Base-by-base conservation (phyloP, 2,329 filamentous ascomycete genomes). In the Knoxdaviesia proteae region DNA sequence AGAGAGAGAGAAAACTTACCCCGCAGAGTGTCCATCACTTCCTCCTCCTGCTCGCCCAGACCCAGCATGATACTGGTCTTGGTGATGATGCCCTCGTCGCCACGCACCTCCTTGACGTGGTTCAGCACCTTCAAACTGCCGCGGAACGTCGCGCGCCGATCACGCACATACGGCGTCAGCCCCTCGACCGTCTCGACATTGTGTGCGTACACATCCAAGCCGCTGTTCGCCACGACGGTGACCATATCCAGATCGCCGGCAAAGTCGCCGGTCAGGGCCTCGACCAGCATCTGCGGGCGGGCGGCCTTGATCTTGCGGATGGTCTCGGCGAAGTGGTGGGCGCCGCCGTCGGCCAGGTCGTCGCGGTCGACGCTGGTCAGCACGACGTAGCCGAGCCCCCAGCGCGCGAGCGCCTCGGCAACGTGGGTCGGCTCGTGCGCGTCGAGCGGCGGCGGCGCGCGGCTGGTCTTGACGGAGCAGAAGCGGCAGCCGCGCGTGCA, bases 1-100 rank as follows among this genome's bases (percentile, higher is more conserved):
- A 6, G 34, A 7, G 4, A 8, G 36, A 36, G 35, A 34, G 7
- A 11, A 30, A 34, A 52, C 62, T 52, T 61, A 79, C 76, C 74
- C 57, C 67, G 72, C 46, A 96, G 61, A 1, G 88, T 75, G 48
- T 82, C 74, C 71, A 76, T 80, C 1, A 98, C 60, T 61, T 96
- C 81, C 11, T 81, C 72, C 53, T 96, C 87, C 31, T 78, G 86
- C 68, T 98, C 90, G 8, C 90, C 90, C 5, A 98, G 63, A 4
- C 90, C 90, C 30, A 98, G 69, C 90, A 98, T 98, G 48, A 98
- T 75, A 51, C 84, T 94, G 1, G 90, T 96, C 70, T 98, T 98
- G n/a, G 90, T 98, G 53, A 98, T 93, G 46, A 96, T 70, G 3
- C 72, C 72, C 1, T 78, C 73, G 47, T 65, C 59, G 44, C 69